These are phyloP conservation scores for Hymenoscyphus fructigenus DNA, from an alignment of 2,329 filamentous ascomycete genomes.

Conservation along the genomic window DNA sequence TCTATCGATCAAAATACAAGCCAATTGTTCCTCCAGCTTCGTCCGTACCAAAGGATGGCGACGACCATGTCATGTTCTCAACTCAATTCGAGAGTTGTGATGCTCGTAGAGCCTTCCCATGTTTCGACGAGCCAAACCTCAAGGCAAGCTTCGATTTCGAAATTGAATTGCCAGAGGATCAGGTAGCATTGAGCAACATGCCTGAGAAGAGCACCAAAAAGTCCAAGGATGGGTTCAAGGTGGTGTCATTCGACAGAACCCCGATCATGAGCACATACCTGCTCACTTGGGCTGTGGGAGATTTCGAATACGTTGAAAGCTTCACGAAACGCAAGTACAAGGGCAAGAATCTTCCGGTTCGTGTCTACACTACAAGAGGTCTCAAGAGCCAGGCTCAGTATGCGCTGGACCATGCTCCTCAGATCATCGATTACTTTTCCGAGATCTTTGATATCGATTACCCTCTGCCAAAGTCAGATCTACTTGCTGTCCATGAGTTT, in stretches of 20 bases:
- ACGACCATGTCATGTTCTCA: slow-evolving; percentile 76
- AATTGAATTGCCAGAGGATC: slow-evolving; percentile 85
- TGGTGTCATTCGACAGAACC: slow-evolving; percentile 77
- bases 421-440: slow-evolving; percentile 95
- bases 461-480: slow-evolving; percentile 86
- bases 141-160: slow-evolving; percentile 95
- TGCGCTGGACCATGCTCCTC: slow-evolving; percentile 86
- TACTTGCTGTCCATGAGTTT: slow-evolving; percentile 92
- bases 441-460: slow-evolving; percentile 93
- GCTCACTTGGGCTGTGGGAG: slow-evolving; percentile 89
- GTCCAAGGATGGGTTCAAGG: slow-evolving; percentile 63
- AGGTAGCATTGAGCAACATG: slow-evolving; percentile 94
- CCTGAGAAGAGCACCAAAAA: slow-evolving; percentile 71
- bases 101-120: slow-evolving; percentile 91
- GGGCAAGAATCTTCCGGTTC: slow-evolving; percentile 85
- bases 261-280: slow-evolving; percentile 92
- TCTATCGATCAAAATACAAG: slow-evolving; percentile 94
- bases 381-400: slow-evolving; percentile 88
- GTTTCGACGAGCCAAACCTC: slow-evolving; percentile 96
- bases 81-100: slow-evolving; percentile 98
- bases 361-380: slow-evolving; percentile 94
- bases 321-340: slow-evolving; percentile 89
- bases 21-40: slow-evolving; percentile 68
- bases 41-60: slow-evolving; percentile 73
- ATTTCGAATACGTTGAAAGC: slow-evolving; percentile 95